A percentile compares a stretch with the other conserved stretches of the same genome.
These are phyloP conservation scores for Lithospermum erythrorhizon DNA, from an alignment of 257 asterid genomes.

Conservation along the genomic window DNA sequence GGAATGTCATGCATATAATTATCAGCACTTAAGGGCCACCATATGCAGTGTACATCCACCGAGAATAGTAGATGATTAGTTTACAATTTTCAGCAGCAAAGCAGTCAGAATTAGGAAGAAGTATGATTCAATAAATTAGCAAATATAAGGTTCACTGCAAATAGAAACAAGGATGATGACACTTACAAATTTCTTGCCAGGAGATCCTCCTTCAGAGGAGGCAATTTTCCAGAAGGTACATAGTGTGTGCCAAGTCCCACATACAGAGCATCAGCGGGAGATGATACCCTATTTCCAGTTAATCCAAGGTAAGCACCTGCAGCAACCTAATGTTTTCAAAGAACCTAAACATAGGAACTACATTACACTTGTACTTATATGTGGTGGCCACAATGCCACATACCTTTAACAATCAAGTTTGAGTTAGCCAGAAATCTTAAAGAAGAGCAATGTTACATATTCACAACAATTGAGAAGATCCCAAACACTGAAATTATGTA, in stretches of 20 bases:
- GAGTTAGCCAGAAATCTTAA: background rate
- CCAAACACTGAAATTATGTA: background rate
- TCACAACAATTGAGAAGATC: background rate
- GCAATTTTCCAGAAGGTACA: constrained; percentile 76
- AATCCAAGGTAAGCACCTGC: constrained; percentile 94
- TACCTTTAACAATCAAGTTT: background rate
- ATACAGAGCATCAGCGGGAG: constrained; percentile 93
- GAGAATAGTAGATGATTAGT: background rate
- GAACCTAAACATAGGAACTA: background rate
- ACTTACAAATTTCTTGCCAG: constrained; percentile 61
- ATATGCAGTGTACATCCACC: background rate
- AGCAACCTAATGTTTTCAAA: constrained; percentile 6
- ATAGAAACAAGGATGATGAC: constrained; percentile 1
- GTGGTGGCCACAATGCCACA: background rate
- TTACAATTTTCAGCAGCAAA: background rate
- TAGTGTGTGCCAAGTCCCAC: constrained; percentile 87
- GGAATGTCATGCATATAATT: background rate
- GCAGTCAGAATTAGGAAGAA: background rate
- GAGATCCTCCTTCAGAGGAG: constrained; percentile 49
- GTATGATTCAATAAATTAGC: background rate
- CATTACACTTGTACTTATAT: background rate
- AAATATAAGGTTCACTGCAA: background rate
- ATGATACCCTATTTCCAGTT: constrained; percentile 81
- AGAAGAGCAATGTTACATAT: background rate
- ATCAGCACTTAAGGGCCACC: background rate